Conservation (phyloP, 2,329 filamentous ascomycete genomes). For the Hortaea werneckii region DNA sequence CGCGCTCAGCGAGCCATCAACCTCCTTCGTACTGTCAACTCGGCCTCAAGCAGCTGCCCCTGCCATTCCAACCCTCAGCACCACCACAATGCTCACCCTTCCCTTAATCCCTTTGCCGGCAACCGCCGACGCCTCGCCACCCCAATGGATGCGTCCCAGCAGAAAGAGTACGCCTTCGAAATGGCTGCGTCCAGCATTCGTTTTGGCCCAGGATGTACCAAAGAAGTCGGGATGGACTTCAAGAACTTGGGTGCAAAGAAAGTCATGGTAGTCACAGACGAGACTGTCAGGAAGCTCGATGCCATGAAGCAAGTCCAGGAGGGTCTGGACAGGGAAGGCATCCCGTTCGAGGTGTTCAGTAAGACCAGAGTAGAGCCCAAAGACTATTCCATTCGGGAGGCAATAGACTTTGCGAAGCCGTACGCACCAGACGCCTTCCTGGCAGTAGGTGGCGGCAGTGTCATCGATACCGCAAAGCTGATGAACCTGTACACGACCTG, state of each 20-base stretch:
- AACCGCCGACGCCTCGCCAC: conserved; percentile 56
- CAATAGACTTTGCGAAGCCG: conserved; percentile 75
- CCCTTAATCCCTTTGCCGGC: conserved; percentile 41
- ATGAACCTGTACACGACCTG: conserved; percentile 95
- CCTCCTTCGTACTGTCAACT: conserved; percentile 76
- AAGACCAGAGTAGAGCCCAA: conserved; percentile 82
- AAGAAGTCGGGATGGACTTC: conserved; percentile 97
- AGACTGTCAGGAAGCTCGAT: conserved; percentile 67
- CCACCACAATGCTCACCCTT: conserved; percentile 39
- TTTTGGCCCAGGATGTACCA: conserved; percentile 85
- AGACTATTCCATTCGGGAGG: conserved; percentile 81
- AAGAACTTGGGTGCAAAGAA: conserved; percentile 78
- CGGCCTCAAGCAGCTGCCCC: conserved; percentile 74
- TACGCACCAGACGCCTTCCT: conserved; percentile 80
- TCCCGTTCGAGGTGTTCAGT: conserved; percentile 73
- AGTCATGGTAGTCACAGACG: conserved; percentile 87
- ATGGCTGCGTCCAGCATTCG: conserved; percentile 94
- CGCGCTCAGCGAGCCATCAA: conserved; percentile 53
- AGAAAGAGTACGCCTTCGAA: conserved; percentile 97
- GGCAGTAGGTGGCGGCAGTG: conserved; percentile 82
- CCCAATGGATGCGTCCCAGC: conserved; percentile 57
- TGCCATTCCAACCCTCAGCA: conserved; percentile 76
- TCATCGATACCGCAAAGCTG: conserved; percentile 96
- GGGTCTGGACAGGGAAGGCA: conserved; percentile 64
- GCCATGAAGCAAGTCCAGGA: conserved; percentile 86